phyloP scores from a whole-genome alignment of 2,329 filamentous ascomycete species.

The Fusarium stilboides region DNA sequence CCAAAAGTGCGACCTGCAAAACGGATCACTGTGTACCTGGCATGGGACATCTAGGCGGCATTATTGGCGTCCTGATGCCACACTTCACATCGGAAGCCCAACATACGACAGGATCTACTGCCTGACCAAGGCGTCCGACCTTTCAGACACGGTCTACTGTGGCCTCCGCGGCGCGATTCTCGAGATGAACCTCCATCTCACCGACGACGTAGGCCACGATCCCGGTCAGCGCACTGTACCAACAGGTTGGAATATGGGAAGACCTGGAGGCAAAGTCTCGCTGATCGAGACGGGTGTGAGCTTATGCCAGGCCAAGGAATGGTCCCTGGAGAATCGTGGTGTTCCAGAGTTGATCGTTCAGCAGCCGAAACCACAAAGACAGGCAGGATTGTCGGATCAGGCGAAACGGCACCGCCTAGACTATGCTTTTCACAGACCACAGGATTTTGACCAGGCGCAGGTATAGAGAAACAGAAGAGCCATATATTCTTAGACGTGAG shows the following conservation, averaged over 20 bases:
- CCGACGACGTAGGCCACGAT: conserved; percentile 37
- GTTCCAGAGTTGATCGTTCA: conserved; percentile 48
- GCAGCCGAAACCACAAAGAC: conserved; percentile 20
- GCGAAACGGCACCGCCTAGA: conserved; percentile 42
- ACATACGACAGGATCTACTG: conserved; percentile 60
- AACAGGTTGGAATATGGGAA: conserved; percentile 46
- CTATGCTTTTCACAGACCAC: conserved; percentile 39
- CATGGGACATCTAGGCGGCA: conserved; percentile 61
- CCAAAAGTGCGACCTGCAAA: conserved; percentile 54
- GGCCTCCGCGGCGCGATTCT: conserved; percentile 65
- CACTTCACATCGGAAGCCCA: conserved; percentile 60
- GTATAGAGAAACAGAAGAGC: conserved; percentile 2
- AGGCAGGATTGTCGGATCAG: conserved; percentile 16
- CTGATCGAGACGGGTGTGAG: conserved; percentile 54
- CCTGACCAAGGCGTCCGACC: conserved; percentile 63
- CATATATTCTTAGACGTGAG: conserved; percentile 21
- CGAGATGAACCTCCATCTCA: conserved; percentile 57
- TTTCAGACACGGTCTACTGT: conserved; percentile 65
- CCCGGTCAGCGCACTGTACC: conserved; percentile 37
- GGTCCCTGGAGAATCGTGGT: conserved; percentile 38
- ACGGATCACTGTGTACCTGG: conserved; percentile 61
- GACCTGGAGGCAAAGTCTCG: conserved; percentile 40
- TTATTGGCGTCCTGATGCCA: conserved; percentile 66
- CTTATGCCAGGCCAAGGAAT: conserved; percentile 44
- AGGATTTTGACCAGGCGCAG: conserved; percentile 31